phyloP scores from a whole-genome alignment of 768 basidiomycete genomes.

The Baorangia bicolor region DNA sequence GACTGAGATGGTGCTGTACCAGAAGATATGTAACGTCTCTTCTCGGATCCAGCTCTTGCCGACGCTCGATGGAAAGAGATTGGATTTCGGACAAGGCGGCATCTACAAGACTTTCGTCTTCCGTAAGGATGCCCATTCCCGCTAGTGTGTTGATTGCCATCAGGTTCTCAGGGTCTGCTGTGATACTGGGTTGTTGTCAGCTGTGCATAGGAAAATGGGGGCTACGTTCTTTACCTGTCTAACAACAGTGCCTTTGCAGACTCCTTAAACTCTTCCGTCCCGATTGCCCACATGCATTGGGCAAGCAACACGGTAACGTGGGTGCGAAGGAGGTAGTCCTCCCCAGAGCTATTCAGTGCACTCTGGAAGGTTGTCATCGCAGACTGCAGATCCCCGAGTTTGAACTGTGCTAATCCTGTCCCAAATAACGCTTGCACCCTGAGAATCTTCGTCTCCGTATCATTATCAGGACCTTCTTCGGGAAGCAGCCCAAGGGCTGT shows the following conservation, averaged over 20 bases:
- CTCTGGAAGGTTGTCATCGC: conserved; percentile 69
- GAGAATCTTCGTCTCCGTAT: conserved; percentile 39
- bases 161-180: conserved; percentile 73
- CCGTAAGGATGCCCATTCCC: conserved; percentile 84
- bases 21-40: conserved; percentile 72
- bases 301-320: conserved; percentile 80
- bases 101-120: conserved; percentile 77
- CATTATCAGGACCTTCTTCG: conserved; percentile 40
- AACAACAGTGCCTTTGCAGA: conserved; percentile 75
- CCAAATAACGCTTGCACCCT: conserved; percentile 69
- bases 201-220: background rate
- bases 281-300: conserved; percentile 81
- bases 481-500: conserved; percentile 68
- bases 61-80: conserved; percentile 62
- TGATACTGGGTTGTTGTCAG: conserved; percentile 53
- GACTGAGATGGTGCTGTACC: conserved; percentile 67
- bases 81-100: conserved; percentile 84
- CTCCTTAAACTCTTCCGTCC: conserved; percentile 72
- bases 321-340: conserved; percentile 51
- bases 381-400: conserved; percentile 55
- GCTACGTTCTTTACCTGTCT: conserved; percentile 60
- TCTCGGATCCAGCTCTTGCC: conserved; percentile 64
- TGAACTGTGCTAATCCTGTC: conserved; percentile 69
- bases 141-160: conserved; percentile 80
- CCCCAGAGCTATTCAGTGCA: conserved; percentile 55